Conservation (phyloP, 768 basidiomycete genomes). For the Tubosaeta brunneosetosa region DNA sequence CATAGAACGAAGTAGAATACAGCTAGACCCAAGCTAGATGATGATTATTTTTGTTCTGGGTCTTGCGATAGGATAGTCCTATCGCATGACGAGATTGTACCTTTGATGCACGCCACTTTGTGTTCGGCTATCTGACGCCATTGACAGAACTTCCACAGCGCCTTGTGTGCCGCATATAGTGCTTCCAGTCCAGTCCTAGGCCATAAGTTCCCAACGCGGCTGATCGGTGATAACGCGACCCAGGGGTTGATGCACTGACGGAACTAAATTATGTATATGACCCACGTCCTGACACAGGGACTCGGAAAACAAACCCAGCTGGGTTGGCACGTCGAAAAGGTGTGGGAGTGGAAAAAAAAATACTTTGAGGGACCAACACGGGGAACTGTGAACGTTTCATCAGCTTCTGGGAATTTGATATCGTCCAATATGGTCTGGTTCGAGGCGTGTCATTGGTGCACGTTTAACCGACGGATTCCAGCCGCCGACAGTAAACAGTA, state of each 20-base stretch:
- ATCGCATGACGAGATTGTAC: too few species aligned
- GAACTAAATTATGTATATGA: constrained; percentile 1
- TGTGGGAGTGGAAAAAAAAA: constrained; percentile 14
- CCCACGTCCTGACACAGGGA: background rate
- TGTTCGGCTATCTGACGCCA: background rate
- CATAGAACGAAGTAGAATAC: too few species aligned
- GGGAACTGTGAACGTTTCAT: constrained; percentile 7
- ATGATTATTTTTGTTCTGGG: too few species aligned
- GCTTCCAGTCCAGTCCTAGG: background rate
- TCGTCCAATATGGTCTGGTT: constrained; percentile 16
- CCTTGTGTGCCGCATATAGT: background rate
- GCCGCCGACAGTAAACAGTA: background rate
- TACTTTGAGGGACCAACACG: constrained; percentile 6
- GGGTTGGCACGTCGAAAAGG: background rate
- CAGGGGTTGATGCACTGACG: background rate
- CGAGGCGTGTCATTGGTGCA: background rate
- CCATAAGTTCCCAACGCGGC: background rate
- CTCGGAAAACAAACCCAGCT: constrained; percentile 1
- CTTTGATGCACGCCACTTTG: background rate
- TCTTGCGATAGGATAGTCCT: too few species aligned
- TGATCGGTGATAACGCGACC: constrained; percentile 3
- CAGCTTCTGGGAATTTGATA: constrained; percentile 8
- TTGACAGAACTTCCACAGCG: background rate
- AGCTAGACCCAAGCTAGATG: too few species aligned
- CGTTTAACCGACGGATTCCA: background rate